Base-by-base conservation (phyloP, 768 basidiomycete genomes). In the Dioszegia crocea region DNA sequence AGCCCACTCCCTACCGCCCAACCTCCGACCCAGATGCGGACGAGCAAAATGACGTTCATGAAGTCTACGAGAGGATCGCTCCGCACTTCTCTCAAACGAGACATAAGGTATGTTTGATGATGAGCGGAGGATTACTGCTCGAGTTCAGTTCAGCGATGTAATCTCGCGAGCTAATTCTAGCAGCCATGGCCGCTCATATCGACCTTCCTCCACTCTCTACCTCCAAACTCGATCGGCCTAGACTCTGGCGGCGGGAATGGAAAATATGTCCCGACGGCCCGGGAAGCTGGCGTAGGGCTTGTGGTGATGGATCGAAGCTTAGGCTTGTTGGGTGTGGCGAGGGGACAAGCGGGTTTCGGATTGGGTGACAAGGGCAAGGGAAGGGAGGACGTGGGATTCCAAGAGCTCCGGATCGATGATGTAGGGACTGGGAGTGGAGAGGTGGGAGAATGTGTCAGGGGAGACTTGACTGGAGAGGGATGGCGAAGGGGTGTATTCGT, bases 191-290 rank as follows among this genome's bases (percentile, higher is more conserved):
- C 93, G 4, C 83, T 94, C 60, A 86, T 93, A 46, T 82, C 85
- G 16, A 71, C 78, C 40, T 96, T 94, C 75, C 80, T 96, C 24
- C 80, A 83, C 6, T 83, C 81, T 40, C 73, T 96, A 14, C 83
- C 87, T 14, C 78, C 85, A 19, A 87, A 90, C 24, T 89, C 85
- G 80, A 79, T 96, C 33, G 94, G 94, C 11, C 81, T 99, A 24
- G 96, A 99, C 76, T 88, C 90, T 24, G 96, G 96, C 4, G 91
- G 91, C 24, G 96, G 96, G 1, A 99, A 99, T 66, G 96, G 96
- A 44, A 98, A 99, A 82, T 98, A 98, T 78, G 45, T 57, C 9
- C 86, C 88, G 1, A 63, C 77, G 1, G 84, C 88, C 48, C 81
- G 83, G 16, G 84, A 84, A 4, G 79, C 80, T 12, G 81, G 81